Evolutionary conservation across 306 rosid genomes (phyloP).

Genomic region (Mimosa bimucronata): DNA sequence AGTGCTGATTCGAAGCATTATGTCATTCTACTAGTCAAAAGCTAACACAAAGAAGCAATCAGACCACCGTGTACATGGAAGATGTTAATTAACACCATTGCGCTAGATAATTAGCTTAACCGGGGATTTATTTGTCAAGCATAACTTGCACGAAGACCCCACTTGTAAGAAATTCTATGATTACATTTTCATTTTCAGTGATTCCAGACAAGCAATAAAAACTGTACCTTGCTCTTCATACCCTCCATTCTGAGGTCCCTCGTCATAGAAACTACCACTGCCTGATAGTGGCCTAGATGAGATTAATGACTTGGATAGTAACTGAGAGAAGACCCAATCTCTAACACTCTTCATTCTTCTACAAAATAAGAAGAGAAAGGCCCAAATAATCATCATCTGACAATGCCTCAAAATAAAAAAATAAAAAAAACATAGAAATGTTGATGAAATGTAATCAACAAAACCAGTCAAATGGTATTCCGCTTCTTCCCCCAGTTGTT

Average conservation of each 20-base stretch:
- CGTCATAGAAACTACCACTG: slow-evolving; percentile 54
- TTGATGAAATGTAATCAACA: slow-evolving; percentile 10
- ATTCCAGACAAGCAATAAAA: slow-evolving; percentile 9
- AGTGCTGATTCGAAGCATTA: slow-evolving; percentile 3
- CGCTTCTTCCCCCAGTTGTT: background rate
- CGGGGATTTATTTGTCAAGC: slow-evolving; percentile 14
- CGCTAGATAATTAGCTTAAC: background rate
- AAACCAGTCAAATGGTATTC: background rate
- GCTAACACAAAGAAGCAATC: background rate
- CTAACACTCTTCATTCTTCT: slow-evolving; percentile 78
- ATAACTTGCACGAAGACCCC: background rate
- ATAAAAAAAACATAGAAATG: background rate
- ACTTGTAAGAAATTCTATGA: background rate
- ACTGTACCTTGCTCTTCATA: slow-evolving; percentile 69
- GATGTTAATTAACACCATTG: background rate
- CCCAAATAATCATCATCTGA: slow-evolving; percentile 13
- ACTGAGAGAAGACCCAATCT: slow-evolving; percentile 85
- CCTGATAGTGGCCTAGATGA: slow-evolving; percentile 66
- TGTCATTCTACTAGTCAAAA: background rate
- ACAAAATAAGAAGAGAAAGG: slow-evolving; percentile 42
- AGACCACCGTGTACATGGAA: slow-evolving; percentile 11
- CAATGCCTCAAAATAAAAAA: slow-evolving; percentile 11
- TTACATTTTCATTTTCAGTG: slow-evolving; percentile 22
- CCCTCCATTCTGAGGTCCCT: slow-evolving; percentile 45
- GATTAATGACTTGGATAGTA: slow-evolving; percentile 73